Base-by-base conservation (phyloP, 108 stramenopile species). In the Nitzschia sp. region DNA sequence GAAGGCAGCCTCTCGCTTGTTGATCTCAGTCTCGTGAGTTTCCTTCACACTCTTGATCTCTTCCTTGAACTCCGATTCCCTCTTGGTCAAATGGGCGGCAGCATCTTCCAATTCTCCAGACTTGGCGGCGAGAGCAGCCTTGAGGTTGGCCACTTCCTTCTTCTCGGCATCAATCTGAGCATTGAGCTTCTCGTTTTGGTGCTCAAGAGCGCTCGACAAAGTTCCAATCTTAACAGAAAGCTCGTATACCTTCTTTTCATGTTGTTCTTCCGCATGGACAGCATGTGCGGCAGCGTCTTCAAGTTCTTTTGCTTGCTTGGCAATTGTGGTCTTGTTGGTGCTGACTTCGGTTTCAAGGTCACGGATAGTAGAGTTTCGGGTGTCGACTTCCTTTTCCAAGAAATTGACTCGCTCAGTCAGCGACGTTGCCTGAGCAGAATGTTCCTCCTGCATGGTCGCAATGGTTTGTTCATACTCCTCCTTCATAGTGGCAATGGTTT, bases 1-100 rank as follows among this genome's bases (percentile, higher is more conserved):
- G 54, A 55, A 53, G 10, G 55, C 10, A 25, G 54, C 29, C 8
- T 37, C 54, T 24, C 41, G 55, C 29, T 56, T 52, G 19, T 41
- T 44, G 10, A 26, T 46, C 24, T 67, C 53, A 22, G 43, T 54
- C 7, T 55, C 66, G 21, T 67, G 15, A 10, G 53, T 67, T 41
- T 26, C 10, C 55, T 56, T 67, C 22, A 48, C 3, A 48, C n/a
- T 17, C 2, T 15, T 40, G 52, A 25, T 51, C 52, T 26, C 17
- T 54, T 54, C 70, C 20, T 17, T 53, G 41, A 26, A 12, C n/a
- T 7, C 43, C 51, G 34, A 51, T 62, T 51, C 51, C 25, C 12
- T 46, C 53, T 58, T 19, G 34, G 11, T 6, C 38, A 58, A n/a
- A 14, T 58, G 29, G 38, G 11, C 15, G 24, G 15, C 15, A 41